Base-by-base conservation (phyloP, 345 rosid species). In the Trapa bicornis region DNA sequence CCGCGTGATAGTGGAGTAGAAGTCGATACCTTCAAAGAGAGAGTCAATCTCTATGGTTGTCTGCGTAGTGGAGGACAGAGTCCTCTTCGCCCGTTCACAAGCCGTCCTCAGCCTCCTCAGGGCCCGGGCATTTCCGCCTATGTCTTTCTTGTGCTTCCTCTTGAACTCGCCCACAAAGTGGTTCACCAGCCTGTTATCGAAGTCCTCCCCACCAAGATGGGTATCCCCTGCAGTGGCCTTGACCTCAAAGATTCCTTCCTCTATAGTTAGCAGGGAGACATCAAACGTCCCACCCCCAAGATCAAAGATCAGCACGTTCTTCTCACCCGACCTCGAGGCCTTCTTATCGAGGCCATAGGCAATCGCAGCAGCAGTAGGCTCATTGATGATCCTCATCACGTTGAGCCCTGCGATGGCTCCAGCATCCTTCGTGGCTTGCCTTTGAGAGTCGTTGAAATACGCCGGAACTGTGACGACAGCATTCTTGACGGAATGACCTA, bases 401-500 rank as follows among this genome's bases (percentile, higher is more conserved):
- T 76, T 76, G 29, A 81, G 75, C 15, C 83, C 85, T 0, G 87
- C 77, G 0, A 81, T 83, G 13, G 73, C 74, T 2, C 87, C 83
- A 0, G 85, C 83, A 17, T 83, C 85, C 73, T 83, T 83, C 7
- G 82, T 83, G 2, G 85, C 87, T 66, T 81, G 83, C 57, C 87
- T 74, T 48, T 83, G 81, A 0, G 85, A 83, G 68, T 83, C 85
- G 64, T 79, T 76, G 71, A 82, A 82, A 69, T 82, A 82, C 42
- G 81, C 83, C 17, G 75, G 79, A 12, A 76, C 76, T 12, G 79
- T 76, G 16, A 76, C 66, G 47, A 76, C 80, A 8, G 76, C 76
- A 65, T 76, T 76, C 50, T 73, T 76, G 6, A 76, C 17, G 3
- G 47, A 11, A 2, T 62, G 73, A 3, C 80, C 74, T 0, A 76